Conservation (phyloP, 192 early-diverging fungal genomes). For the Entomortierella parvispora region DNA sequence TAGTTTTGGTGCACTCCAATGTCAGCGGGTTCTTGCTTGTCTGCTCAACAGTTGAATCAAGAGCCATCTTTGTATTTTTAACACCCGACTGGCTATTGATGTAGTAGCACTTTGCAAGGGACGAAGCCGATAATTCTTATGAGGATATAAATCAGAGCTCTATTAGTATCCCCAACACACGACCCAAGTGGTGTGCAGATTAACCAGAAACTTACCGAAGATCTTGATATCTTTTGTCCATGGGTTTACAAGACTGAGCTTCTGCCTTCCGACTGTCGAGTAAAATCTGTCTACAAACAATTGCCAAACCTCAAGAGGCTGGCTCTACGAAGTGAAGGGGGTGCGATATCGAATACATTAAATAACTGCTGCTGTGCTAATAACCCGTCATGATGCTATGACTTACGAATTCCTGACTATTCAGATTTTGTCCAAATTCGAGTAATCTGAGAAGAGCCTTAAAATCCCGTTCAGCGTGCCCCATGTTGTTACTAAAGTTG, state of each 20-base stretch:
- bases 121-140: constrained; percentile 7
- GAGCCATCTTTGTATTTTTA: constrained; percentile 15
- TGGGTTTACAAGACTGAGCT: constrained; percentile 17
- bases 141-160: neutral
- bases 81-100: constrained; percentile 11
- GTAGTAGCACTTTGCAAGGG: constrained; percentile 3
- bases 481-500: no score
- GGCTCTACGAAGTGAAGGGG: constrained; percentile 22
- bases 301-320: constrained; percentile 11
- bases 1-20: constrained; percentile 9
- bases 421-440: no score
- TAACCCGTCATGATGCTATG: no score
- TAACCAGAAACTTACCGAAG: constrained; percentile 26
- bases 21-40: neutral
- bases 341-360: no score
- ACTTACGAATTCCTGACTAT: no score
- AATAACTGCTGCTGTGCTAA: no score
- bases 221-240: constrained; percentile 10
- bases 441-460: no score
- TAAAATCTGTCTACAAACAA: constrained; percentile 19
- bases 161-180: neutral
- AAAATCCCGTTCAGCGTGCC: no score
- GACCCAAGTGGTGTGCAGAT: neutral
- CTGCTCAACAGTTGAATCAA: constrained; percentile 8
- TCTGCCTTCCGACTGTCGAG: constrained; percentile 7